phyloP scores from a whole-genome alignment of 768 basidiomycete genomes.

The Botryobasidium botryosum region DNA sequence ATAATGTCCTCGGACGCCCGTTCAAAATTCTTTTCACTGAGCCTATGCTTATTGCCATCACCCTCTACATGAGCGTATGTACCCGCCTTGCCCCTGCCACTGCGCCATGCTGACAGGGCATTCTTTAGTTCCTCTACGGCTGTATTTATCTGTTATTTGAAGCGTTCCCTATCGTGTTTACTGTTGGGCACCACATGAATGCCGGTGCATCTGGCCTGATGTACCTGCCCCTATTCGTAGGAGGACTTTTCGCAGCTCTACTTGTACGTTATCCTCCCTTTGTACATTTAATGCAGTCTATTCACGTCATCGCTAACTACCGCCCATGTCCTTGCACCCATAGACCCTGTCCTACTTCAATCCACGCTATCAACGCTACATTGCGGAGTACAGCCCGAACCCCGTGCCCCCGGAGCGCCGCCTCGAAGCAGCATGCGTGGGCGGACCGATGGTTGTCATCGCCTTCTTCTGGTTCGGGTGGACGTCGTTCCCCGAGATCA shows the following conservation, averaged over 20 bases:
- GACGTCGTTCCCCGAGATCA: too few species aligned
- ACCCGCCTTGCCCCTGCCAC: too few species aligned
- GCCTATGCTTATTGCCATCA: conserved; percentile 12
- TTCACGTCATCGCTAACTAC: too few species aligned
- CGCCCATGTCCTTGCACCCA: too few species aligned
- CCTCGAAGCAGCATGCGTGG: too few species aligned
- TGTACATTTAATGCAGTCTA: too few species aligned
- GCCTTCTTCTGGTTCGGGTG: too few species aligned
- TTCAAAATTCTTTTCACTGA: conserved; percentile 11
- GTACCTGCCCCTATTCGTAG: conserved; percentile 18
- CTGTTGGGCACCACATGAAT: conserved; percentile 18
- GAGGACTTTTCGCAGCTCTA: neutral
- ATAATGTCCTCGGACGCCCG: conserved; percentile 5
- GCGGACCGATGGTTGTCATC: too few species aligned
- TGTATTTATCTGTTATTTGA: conserved; percentile 20
- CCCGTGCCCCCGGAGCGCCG: too few species aligned
- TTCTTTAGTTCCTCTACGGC: conserved; percentile 12
- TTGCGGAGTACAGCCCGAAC: too few species aligned
- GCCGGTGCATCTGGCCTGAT: conserved; percentile 16
- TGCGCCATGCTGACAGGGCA: neutral
- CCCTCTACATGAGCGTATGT: conserved; percentile 7
- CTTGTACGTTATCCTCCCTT: neutral
- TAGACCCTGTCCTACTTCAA: too few species aligned
- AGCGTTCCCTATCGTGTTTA: conserved; percentile 19
- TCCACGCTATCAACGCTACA: too few species aligned